Evolutionary conservation across 2,329 filamentous ascomycete genomes (phyloP).

Genomic region (Clonostachys rosea): DNA sequence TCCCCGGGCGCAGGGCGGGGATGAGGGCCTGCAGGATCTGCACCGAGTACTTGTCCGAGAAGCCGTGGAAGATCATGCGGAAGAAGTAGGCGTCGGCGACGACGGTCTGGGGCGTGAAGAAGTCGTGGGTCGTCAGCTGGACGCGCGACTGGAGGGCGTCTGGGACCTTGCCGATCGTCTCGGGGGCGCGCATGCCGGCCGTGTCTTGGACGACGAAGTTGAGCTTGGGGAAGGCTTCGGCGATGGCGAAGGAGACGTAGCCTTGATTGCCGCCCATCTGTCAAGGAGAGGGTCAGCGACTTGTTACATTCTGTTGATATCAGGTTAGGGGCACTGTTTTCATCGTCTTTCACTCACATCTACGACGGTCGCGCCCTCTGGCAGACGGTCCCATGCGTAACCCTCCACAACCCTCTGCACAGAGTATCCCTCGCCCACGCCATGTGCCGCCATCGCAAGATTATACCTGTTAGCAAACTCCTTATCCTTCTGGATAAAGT

Average conservation of each 20-base stretch:
- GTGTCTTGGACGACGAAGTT: constrained; percentile 9
- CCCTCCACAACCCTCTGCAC: not conserved
- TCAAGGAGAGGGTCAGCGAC: not conserved
- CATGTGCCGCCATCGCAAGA: not conserved
- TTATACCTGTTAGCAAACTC: not conserved
- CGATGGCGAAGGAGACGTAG: not conserved
- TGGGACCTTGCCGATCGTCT: constrained; percentile 7
- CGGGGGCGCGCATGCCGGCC: constrained; percentile 10
- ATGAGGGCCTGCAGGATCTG: constrained; percentile 20
- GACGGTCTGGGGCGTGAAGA: constrained; percentile 17
- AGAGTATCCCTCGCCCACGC: too few relatives aligned
- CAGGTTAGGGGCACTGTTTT: too few relatives aligned
- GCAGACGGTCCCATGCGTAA: not conserved
- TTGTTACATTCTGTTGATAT: too few relatives aligned
- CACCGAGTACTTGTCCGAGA: constrained; percentile 22
- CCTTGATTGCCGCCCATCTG: not conserved
- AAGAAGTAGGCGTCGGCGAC: constrained; percentile 19
- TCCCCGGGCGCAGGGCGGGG: constrained; percentile 17
- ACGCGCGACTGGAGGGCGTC: constrained; percentile 9
- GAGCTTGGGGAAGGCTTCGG: not conserved
- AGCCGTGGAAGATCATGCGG: constrained; percentile 24
- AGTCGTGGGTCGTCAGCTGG: constrained; percentile 16
- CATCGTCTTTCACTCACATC: not conserved
- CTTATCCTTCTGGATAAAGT: not conserved
- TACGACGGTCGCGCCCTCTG: not conserved